A percentile compares a stretch with the other conserved stretches of the same genome.
These are phyloP conservation scores for Chrysanthemum lavandulifolium DNA, from an alignment of 129 eudicot species.

Conservation along the genomic window DNA sequence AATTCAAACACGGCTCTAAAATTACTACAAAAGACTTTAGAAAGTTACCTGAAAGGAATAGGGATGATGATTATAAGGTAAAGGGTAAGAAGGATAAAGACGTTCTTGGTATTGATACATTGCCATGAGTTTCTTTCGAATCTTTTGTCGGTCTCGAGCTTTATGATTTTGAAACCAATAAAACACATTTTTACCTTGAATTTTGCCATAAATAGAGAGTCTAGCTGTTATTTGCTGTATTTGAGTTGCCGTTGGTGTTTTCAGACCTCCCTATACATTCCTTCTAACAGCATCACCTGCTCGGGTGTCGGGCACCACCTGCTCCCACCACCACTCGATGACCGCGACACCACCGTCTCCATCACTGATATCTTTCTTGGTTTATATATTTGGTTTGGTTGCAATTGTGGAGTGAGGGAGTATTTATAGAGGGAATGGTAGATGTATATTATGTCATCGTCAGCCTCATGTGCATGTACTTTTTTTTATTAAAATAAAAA, in stretches of 20 bases:
- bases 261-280: slow-evolving; percentile 73
- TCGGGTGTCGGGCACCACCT: slow-evolving; percentile 96
- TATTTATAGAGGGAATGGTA: slow-evolving; percentile 33
- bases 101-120: slow-evolving; percentile 39
- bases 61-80: slow-evolving; percentile 20
- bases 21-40: neutral
- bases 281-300: slow-evolving; percentile 77
- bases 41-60: slow-evolving; percentile 33
- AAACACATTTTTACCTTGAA: slow-evolving; percentile 90
- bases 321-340: slow-evolving; percentile 31
- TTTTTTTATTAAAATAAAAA: slow-evolving; percentile 18
- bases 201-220: slow-evolving; percentile 64
- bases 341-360: slow-evolving; percentile 11
- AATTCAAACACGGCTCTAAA: neutral
- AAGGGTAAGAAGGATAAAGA: slow-evolving; percentile 18
- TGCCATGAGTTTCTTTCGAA: slow-evolving; percentile 51
- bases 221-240: slow-evolving; percentile 80
- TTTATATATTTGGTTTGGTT: neutral
- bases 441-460: slow-evolving; percentile 19
- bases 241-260: slow-evolving; percentile 80
- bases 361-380: neutral
- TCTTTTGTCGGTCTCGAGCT: slow-evolving; percentile 87
- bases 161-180: slow-evolving; percentile 98
- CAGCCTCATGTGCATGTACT: slow-evolving; percentile 34
- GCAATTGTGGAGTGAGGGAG: slow-evolving; percentile 13